Evolutionary conservation across 495 filamentous ascomycete genomes (phyloP), one percentile per base, ranked within the genome.

Genomic region (Lepidopterella palustris): DNA sequence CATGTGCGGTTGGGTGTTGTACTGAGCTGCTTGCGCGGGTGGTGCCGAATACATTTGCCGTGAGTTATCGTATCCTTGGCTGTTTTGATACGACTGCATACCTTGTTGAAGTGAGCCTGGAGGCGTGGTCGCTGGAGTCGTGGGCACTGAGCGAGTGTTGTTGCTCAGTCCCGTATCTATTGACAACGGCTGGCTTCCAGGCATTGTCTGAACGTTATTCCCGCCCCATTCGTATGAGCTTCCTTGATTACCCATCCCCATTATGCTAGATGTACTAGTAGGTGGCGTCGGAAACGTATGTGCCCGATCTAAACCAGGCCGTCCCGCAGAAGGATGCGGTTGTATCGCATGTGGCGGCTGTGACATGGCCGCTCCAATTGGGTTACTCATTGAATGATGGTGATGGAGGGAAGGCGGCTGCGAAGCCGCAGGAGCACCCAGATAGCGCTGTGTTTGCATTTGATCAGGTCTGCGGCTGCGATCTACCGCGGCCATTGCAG

Each of bases 211-310:
- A 77, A 91, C 87, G 55, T 78, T 79, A 61, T 85, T 82, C 57
- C 79, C 78, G 49, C 77, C 77, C 87, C 89, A 95, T 65, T 90
- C 85, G 71, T 85, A 87, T 3, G 86, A 88, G 68, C 73, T 86
- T 3, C 85, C 84, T 47, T 88, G 84, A 60, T 81, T 82, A 28
- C 84, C 84, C 76, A 95, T 87, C 28, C 83, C 87, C 77, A 96
- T 90, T 24, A 93, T 81, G 71, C 91, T 90, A 5, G 92, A 92
- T 25, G 93, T 88, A 68, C 91, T 96, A 0, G 92, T 87, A 1
- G 93, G 92, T 10, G 93, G 93, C 10, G 92, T 97, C 5, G 92
- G 95, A 72, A 97, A 96, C 4, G 91, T 91, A 68, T 92, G 84
- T 10, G 90, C 83, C 23, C 91, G 85, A 58, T 95, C 89, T 47